Conservation (phyloP, 352 stramenopile species). For the Phytophthora sojae region DNA sequence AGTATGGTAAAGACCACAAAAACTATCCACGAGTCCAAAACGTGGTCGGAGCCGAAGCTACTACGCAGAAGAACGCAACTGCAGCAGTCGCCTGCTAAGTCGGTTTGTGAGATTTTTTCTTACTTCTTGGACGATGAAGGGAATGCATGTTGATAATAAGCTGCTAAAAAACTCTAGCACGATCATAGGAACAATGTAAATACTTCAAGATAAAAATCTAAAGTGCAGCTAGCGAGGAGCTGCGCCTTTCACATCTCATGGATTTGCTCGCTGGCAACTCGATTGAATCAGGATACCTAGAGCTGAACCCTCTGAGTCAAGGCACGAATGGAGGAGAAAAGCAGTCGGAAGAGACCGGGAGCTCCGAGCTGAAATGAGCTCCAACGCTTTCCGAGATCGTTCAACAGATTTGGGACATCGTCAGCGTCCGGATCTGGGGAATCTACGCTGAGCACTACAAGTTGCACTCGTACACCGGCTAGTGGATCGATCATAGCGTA, state of each 20-base stretch:
- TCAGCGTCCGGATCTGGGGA: not conserved
- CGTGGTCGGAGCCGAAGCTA: not conserved
- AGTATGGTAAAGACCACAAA: slow-evolving; percentile 11
- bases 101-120: not conserved
- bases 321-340: not conserved
- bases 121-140: not conserved
- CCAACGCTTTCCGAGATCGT: not conserved
- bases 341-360: slow-evolving; percentile 1
- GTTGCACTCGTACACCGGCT: too few species aligned
- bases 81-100: slow-evolving; percentile 19
- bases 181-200: not conserved
- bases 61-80: not conserved
- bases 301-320: not conserved
- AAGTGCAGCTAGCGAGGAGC: not conserved
- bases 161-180: too few species aligned
- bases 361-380: slow-evolving; percentile 2
- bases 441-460: not conserved
- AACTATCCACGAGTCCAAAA: slow-evolving; percentile 1
- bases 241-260: not conserved
- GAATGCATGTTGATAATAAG: not conserved
- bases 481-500: too few species aligned
- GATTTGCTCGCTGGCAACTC: not conserved
- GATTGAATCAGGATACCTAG: not conserved
- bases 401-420: not conserved
- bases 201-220: not conserved